Base-by-base conservation (phyloP, 495 filamentous ascomycete genomes). In the Aspergillus cavernicola region DNA sequence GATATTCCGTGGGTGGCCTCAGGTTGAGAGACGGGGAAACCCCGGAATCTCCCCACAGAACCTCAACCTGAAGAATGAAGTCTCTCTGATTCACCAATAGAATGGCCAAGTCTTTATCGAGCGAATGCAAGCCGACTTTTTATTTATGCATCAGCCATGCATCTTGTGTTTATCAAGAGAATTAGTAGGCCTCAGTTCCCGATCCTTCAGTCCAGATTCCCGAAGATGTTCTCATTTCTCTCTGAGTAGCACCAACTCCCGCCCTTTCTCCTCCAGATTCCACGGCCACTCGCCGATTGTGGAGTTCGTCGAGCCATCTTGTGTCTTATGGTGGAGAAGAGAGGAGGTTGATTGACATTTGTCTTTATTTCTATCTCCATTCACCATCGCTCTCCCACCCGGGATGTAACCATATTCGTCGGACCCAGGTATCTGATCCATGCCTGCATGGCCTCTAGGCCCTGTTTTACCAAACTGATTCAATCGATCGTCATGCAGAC, bases 401-500 rank as follows among this genome's bases (percentile, higher is more conserved):
- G 42, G 26, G 18, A 45, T 32, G 42, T 45, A 32, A 33, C 42
- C 26, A 33, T 19, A 45, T 45, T 19, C 28, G 42, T 26, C 22
- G 3, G 16, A 33, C 28, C 28, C 23, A 4, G 15, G 28, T 16
- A 5, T 28, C n/a, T n/a, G n/a, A n/a, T n/a, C 12, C 23, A 33
- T 33, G 31, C 31, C 20, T 22, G 19, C 26, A 33, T 31, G 28
- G 23, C 15, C 40, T 39, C 26, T 10, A 29, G 40, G n/a, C n/a
- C 18, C 40, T n/a, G 23, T 45, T 13, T 45, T 45, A 13, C n/a
- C 18, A 18, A 8, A 4, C 23, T 45, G 15, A 0, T 22, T 10
- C 28, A 5, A 19, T 29, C 29, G 47, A 57, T 52, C 41, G 38
- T 13, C 40, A 44, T 52, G 46, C 33, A 44, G 19, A 13, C 10